Evolutionary conservation across 345 rosid species (phyloP).

Genomic region (Lepidium aucheri): DNA sequence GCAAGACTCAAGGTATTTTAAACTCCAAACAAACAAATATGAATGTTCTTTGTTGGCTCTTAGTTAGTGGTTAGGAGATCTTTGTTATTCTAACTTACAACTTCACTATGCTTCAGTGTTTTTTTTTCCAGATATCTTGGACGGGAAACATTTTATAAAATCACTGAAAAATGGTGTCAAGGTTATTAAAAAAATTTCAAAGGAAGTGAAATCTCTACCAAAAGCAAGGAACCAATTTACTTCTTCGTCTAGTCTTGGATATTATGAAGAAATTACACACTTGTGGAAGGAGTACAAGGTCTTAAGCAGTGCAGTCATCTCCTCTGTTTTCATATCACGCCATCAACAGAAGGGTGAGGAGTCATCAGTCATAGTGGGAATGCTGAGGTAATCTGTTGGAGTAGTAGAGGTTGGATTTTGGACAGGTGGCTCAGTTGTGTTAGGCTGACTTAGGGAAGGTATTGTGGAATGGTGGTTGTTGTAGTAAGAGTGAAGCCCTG

Average conservation of each 20-base stretch:
- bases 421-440: no score
- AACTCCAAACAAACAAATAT: background rate
- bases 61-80: background rate
- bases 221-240: slow-evolving; percentile 85
- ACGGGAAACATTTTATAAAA: slow-evolving; percentile 60
- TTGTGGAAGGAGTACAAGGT: slow-evolving; percentile 71
- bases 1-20: slow-evolving; percentile 76
- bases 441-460: no score
- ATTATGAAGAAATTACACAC: slow-evolving; percentile 73
- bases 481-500: no score
- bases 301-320: background rate
- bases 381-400: slow-evolving; percentile 52
- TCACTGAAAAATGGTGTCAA: slow-evolving; percentile 57
- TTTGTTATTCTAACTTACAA: background rate
- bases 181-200: slow-evolving; percentile 63
- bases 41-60: background rate
- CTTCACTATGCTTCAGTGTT: slow-evolving; percentile 38
- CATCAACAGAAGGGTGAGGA: background rate
- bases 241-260: slow-evolving; percentile 75
- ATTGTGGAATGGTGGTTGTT: no score
- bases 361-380: background rate
- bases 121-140: slow-evolving; percentile 83
- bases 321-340: background rate
- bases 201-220: slow-evolving; percentile 58
- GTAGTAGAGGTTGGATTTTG: slow-evolving; percentile 24